These are phyloP conservation scores for Tuber melanosporum DNA, from an alignment of 495 filamentous ascomycete genomes.

Conservation along the genomic window DNA sequence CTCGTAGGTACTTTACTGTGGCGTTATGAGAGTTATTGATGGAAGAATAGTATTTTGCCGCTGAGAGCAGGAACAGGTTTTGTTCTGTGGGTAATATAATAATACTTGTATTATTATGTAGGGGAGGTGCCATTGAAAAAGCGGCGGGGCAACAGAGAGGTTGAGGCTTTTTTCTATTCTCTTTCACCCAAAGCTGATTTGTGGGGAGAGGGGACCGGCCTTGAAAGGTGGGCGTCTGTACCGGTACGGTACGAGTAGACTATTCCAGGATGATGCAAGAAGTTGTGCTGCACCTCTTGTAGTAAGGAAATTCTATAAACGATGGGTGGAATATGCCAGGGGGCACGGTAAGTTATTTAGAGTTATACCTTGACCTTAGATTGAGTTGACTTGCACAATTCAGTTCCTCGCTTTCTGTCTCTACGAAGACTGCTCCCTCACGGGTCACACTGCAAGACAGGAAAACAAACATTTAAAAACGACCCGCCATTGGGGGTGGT, in stretches of 20 bases:
- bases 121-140: not conserved
- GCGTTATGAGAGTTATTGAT: not conserved
- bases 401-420: not conserved
- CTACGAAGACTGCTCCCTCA: not conserved
- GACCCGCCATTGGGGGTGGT: not conserved
- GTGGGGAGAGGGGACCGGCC: too few species aligned
- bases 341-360: not conserved
- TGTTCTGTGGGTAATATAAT: not conserved
- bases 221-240: not conserved
- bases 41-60: not conserved
- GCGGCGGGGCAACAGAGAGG: not conserved
- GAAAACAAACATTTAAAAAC: not conserved
- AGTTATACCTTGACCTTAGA: not conserved
- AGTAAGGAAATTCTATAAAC: not conserved
- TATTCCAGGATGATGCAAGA: not conserved
- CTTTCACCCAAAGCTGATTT: not conserved
- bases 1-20: not conserved
- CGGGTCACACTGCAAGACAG: not conserved
- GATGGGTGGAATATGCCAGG: not conserved
- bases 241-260: not conserved
- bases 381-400: not conserved
- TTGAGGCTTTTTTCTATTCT: not conserved
- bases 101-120: too few species aligned
- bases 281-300: not conserved
- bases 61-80: not conserved